Conservation (phyloP, 331 rosid genomes). For the Phaseolus coccineus region DNA sequence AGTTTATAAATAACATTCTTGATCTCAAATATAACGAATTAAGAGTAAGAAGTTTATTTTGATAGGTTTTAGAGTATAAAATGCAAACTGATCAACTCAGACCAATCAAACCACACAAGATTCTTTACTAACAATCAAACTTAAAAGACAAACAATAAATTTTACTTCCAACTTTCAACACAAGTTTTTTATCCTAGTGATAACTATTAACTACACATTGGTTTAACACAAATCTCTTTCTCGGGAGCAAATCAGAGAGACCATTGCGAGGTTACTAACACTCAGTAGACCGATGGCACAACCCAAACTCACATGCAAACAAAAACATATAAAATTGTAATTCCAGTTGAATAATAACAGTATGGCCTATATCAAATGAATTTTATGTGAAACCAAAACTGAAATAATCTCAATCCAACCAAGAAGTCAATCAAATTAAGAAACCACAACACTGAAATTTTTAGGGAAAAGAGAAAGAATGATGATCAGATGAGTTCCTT, state of each 20-base stretch:
- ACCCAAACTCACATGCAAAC: conserved; percentile 22
- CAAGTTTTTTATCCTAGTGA: background rate
- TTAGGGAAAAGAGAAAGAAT: background rate
- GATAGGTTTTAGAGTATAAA: background rate
- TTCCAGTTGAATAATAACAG: background rate
- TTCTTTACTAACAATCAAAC: conserved; percentile 59
- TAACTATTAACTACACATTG: background rate
- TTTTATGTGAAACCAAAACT: conserved; percentile 5
- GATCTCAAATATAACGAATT: conserved; percentile 33
- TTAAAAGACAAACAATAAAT: conserved; percentile 52
- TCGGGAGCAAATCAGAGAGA: conserved; percentile 20
- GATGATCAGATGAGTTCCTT: background rate
- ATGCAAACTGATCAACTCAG: conserved; percentile 45
- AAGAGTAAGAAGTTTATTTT: background rate
- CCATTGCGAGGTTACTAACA: background rate
- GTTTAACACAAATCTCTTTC: background rate
- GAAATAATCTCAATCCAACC: background rate
- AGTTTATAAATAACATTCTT: conserved; percentile 49
- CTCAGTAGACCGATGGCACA: conserved; percentile 12
- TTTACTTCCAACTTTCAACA: conserved; percentile 5
- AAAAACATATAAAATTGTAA: conserved; percentile 6
- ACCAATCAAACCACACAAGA: conserved; percentile 46
- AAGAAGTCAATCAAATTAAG: conserved; percentile 25
- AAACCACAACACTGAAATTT: background rate
- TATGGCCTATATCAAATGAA: background rate